These are phyloP conservation scores for Populus nigra DNA, from an alignment of 345 rosid genomes.

Conservation along the genomic window DNA sequence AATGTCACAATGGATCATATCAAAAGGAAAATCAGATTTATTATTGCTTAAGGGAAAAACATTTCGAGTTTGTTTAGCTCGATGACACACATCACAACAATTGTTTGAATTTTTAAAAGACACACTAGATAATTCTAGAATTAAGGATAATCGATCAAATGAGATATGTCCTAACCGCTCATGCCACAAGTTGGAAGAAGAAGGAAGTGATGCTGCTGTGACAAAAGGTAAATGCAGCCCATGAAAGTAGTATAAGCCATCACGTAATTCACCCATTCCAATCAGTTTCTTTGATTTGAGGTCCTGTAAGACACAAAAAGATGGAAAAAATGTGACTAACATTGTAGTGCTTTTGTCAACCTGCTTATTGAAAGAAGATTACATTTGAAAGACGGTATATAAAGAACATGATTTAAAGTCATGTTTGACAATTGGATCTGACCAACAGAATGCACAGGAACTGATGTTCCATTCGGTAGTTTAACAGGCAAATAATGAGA, in stretches of 20 bases:
- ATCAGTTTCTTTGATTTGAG: not conserved
- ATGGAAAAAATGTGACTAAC: not conserved
- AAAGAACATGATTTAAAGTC: not conserved
- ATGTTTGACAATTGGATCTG: not conserved
- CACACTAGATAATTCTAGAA: not conserved
- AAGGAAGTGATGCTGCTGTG: too few species aligned
- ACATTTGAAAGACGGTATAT: not conserved
- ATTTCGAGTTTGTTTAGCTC: too few species aligned
- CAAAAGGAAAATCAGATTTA: too few species aligned
- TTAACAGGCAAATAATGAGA: not conserved
- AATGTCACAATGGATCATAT: too few species aligned
- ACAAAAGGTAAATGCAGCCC: too few species aligned
- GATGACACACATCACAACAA: too few species aligned
- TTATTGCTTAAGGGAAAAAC: too few species aligned
- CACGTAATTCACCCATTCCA: conserved; percentile 1
- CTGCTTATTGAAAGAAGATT: not conserved
- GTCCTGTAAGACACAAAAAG: not conserved
- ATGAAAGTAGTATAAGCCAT: conserved; percentile 7
- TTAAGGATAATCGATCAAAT: not conserved
- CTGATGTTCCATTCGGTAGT: not conserved
- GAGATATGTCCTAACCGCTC: not conserved
- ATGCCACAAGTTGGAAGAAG: not conserved
- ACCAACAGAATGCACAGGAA: not conserved
- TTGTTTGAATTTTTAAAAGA: not conserved
- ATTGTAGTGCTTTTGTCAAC: not conserved